phyloP scores from a whole-genome alignment of 495 filamentous ascomycete genomes.

The Hypoxylon intermedium region DNA sequence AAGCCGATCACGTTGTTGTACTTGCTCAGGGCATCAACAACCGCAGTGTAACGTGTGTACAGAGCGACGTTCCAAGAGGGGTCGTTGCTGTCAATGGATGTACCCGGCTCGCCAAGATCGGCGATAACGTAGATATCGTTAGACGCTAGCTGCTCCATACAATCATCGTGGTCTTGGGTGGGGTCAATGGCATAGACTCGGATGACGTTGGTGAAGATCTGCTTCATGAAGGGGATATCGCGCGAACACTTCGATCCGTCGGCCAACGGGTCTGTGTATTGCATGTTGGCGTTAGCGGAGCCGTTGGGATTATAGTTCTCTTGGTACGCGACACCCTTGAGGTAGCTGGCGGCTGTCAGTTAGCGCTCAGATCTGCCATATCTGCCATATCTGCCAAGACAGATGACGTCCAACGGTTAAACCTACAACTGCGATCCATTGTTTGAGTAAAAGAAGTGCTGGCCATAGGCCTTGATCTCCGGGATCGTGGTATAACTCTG shows the following conservation, averaged over 20 bases:
- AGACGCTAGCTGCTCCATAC: conserved; percentile 82
- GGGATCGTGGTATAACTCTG: conserved; percentile 41
- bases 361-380: conserved; percentile 25
- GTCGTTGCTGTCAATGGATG: conserved; percentile 81
- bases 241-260: conserved; percentile 72
- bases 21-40: conserved; percentile 77
- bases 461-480: conserved; percentile 37
- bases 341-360: conserved; percentile 49
- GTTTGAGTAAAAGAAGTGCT: conserved; percentile 46
- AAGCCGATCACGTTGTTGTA: conserved; percentile 94
- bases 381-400: too few relatives aligned
- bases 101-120: conserved; percentile 78
- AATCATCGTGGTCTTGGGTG: conserved; percentile 72
- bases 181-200: conserved; percentile 93
- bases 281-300: conserved; percentile 43
- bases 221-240: conserved; percentile 78
- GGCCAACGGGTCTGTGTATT: conserved; percentile 72
- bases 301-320: conserved; percentile 57
- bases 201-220: conserved; percentile 86
- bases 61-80: conserved; percentile 78
- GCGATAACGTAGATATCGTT: conserved; percentile 94
- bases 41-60: conserved; percentile 78
- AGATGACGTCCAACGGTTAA: conserved; percentile 2
- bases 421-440: conserved; percentile 46
- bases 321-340: conserved; percentile 91